Percentiles rank a stretch among this genome's conserved stretches.
These are phyloP conservation scores for Diospyros kaki DNA, from an alignment of 148 eudicot species.

Conservation along the genomic window DNA sequence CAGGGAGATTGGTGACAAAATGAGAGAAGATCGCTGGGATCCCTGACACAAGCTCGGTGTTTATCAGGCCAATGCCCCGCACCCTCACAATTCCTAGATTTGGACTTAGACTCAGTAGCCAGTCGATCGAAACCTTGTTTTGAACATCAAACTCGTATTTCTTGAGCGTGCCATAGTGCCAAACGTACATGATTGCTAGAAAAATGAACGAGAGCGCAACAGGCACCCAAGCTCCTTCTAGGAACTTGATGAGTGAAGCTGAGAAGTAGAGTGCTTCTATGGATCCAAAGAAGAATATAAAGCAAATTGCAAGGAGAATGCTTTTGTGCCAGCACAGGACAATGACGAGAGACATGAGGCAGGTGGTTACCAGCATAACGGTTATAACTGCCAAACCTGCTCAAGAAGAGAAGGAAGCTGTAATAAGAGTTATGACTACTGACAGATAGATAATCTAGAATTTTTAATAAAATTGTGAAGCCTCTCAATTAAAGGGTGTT, in stretches of 20 bases:
- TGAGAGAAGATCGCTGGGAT: slow-evolving; percentile 96
- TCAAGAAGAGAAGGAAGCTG: slow-evolving; percentile 10
- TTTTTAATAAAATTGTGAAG: too few relatives aligned
- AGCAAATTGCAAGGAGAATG: slow-evolving; percentile 52
- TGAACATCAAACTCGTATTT: slow-evolving; percentile 90
- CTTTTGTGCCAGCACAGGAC: slow-evolving; percentile 80
- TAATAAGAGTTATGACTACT: background rate
- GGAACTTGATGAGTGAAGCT: slow-evolving; percentile 91
- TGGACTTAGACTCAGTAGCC: slow-evolving; percentile 86
- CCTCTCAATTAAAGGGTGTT: too few relatives aligned
- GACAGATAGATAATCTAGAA: too few relatives aligned
- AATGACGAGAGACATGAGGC: slow-evolving; percentile 95
- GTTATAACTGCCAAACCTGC: slow-evolving; percentile 93
- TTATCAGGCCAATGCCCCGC: slow-evolving; percentile 80
- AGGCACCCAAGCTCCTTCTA: slow-evolving; percentile 96
- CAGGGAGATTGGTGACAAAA: slow-evolving; percentile 90
- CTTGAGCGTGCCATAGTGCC: slow-evolving; percentile 90
- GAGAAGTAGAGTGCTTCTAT: slow-evolving; percentile 93
- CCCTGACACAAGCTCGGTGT: slow-evolving; percentile 95
- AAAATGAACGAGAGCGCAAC: slow-evolving; percentile 73
- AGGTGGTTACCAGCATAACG: slow-evolving; percentile 92
- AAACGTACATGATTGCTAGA: slow-evolving; percentile 59
- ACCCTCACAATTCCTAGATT: slow-evolving; percentile 85
- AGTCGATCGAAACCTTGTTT: slow-evolving; percentile 86
- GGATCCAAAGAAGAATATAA: slow-evolving; percentile 80